Conservation (phyloP, 257 asterid genomes). For the Plantago elongata region DNA sequence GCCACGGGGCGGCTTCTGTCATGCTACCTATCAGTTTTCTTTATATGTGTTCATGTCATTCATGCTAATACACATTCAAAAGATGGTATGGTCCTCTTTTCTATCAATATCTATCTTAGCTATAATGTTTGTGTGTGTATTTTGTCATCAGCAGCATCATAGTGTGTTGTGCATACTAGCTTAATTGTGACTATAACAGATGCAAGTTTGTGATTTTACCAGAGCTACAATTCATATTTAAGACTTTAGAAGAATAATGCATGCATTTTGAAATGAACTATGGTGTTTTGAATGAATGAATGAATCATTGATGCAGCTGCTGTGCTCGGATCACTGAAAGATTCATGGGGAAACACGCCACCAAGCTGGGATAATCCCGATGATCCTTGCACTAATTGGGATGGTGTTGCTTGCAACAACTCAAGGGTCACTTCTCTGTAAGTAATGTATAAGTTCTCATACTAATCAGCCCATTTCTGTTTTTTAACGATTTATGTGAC, state of each 20-base stretch:
- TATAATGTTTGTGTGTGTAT: background rate
- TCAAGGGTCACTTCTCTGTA: constrained; percentile 74
- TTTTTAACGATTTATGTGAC: background rate
- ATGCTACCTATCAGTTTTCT: background rate
- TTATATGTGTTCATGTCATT: constrained; percentile 2
- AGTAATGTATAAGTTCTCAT: constrained; percentile 10
- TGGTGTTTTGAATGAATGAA: constrained; percentile 1
- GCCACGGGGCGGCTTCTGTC: constrained; percentile 12
- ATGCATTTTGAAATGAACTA: too few relatives aligned
- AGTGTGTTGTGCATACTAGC: too few relatives aligned
- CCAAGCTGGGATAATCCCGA: constrained; percentile 70
- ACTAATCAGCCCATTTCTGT: background rate
- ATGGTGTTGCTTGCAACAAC: constrained; percentile 71
- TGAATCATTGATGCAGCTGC: constrained; percentile 48
- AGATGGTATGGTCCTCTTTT: constrained; percentile 2
- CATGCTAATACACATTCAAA: constrained; percentile 5
- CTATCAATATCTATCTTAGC: background rate
- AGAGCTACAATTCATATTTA: too few relatives aligned
- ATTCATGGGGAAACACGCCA: constrained; percentile 69
- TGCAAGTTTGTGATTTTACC: too few relatives aligned
- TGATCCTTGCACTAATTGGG: constrained; percentile 85
- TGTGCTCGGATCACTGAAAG: constrained; percentile 71
- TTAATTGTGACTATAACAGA: too few relatives aligned
- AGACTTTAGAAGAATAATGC: too few relatives aligned
- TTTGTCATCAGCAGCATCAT: background rate